phyloP scores from a whole-genome alignment of 2,329 filamentous ascomycete species.

The Hypocrella siamensis region DNA sequence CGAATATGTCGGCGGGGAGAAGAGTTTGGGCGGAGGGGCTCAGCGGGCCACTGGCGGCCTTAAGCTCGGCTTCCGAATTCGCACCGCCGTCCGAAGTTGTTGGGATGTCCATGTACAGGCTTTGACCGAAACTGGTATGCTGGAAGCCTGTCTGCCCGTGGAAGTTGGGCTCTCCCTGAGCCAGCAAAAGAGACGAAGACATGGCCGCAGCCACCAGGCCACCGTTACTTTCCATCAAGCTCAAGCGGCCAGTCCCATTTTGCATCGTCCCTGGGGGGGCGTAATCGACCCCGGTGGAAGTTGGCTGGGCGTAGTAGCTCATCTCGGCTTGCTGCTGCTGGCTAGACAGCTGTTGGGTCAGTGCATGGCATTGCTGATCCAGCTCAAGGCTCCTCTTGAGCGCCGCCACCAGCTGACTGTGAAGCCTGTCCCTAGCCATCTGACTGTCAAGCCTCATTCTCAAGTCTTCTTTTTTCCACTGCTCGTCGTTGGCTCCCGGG shows the following conservation, averaged over 20 bases:
- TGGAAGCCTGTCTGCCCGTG: slow-evolving; percentile 37
- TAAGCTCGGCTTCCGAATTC: slow-evolving; percentile 47
- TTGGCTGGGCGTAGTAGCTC: slow-evolving; percentile 28
- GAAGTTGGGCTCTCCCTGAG: slow-evolving; percentile 22
- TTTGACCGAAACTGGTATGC: slow-evolving; percentile 34
- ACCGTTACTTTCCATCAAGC: slow-evolving; percentile 7
- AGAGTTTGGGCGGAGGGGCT: slow-evolving; percentile 63
- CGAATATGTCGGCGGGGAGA: slow-evolving; percentile 51
- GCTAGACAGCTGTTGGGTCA: slow-evolving; percentile 30
- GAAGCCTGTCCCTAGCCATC: slow-evolving; percentile 33
- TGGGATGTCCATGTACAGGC: slow-evolving; percentile 35
- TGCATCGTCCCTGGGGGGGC: slow-evolving; percentile 24
- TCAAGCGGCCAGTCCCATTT: slow-evolving; percentile 25
- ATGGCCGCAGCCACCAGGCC: slow-evolving; percentile 1
- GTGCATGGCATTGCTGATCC: slow-evolving; percentile 27
- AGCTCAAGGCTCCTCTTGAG: slow-evolving; percentile 29
- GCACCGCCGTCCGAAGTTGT: slow-evolving; percentile 20
- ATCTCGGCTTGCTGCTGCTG: slow-evolving; percentile 24
- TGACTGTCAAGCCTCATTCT: slow-evolving; percentile 42
- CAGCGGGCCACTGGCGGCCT: slow-evolving; percentile 50
- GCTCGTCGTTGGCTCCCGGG: slow-evolving; percentile 44
- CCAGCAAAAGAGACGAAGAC: slow-evolving; percentile 2
- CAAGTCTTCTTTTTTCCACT: slow-evolving; percentile 33
- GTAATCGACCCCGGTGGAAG: slow-evolving; percentile 30
- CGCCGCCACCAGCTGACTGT: slow-evolving; percentile 30